Evolutionary conservation across 139 green algal species (phyloP), one percentile per base, ranked within the genome.

Genomic region (Chlorella sorokiniana): DNA sequence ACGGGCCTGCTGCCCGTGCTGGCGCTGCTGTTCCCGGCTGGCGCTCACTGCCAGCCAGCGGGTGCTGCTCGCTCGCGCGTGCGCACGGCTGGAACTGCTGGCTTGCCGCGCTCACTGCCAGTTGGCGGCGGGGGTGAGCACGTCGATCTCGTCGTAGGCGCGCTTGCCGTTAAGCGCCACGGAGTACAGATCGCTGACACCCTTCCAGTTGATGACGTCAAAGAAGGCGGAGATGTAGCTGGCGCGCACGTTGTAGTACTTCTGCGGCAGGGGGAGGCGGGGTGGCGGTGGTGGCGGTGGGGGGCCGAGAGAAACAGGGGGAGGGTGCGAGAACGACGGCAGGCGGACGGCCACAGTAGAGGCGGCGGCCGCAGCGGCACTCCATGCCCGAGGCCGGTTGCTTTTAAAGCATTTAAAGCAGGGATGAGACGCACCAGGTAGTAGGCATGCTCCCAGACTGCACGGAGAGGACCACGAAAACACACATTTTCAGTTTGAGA

Each of bases 161-260:
- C 29, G 54, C 33, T 45, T 40, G 35, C 85, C 85, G 27, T 63
- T 37, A 68, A 82, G 78, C 33, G 78, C 78, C 16, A 35, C 48
- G 37, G 63, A 52, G 59, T 76, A 92, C 76, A 86, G 78, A 0
- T 83, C 56, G 38, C 77, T 76, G 20, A 88, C 86, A 20, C 76
- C 64, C 65, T 89, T 73, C 88, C 88, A 92, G 84, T 90, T 92
- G 52, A 92, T 72, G 37, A 97, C 90, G 62, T 93, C 92, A 86
- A 88, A 95, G 75, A 90, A 97, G 37, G 89, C 91, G 25, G 83
- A 68, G 62, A 96, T 93, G 90, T 95, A 97, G 72, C 93, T 91
- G n/a, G 90, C 90, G 11, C 93, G 82, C 52, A 81, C 44, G 87
- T 96, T 96, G 86, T 95, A 88, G 85, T 95, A 94, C 79, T 83